phyloP scores from a whole-genome alignment of 768 basidiomycete species.

The Amanita exitialis region DNA sequence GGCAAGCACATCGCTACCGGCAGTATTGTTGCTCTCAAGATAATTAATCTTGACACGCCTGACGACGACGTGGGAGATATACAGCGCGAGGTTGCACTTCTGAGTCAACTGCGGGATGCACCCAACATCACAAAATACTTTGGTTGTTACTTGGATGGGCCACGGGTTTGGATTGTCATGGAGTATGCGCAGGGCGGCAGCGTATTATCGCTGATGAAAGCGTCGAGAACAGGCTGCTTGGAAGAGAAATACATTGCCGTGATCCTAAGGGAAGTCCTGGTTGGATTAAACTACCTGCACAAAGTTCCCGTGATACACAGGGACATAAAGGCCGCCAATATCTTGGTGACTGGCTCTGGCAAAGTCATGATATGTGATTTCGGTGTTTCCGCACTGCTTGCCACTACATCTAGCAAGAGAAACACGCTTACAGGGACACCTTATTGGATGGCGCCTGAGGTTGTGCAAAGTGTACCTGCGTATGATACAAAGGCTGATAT shows the following conservation, averaged over 20 bases:
- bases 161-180: slow-evolving; percentile 99
- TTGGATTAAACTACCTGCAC: slow-evolving; percentile 84
- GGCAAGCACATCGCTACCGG: slow-evolving; percentile 79
- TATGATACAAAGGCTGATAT: slow-evolving; percentile 98
- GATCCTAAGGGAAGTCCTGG: slow-evolving; percentile 83
- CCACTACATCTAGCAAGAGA: slow-evolving; percentile 78
- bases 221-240: slow-evolving; percentile 58
- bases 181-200: slow-evolving; percentile 95
- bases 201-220: slow-evolving; percentile 88
- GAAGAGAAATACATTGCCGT: slow-evolving; percentile 87
- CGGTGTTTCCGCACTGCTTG: slow-evolving; percentile 90
- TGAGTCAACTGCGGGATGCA: slow-evolving; percentile 82
- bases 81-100: slow-evolving; percentile 88
- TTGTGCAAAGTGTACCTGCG: slow-evolving; percentile 77
- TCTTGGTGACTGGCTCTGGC: slow-evolving; percentile 80
- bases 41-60: slow-evolving; percentile 94
- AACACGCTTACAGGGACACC: slow-evolving; percentile 96
- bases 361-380: slow-evolving; percentile 98
- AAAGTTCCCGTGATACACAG: slow-evolving; percentile 92
- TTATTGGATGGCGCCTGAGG: slow-evolving; percentile 99
- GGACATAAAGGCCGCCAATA: slow-evolving; percentile 96
- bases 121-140: slow-evolving; percentile 92
- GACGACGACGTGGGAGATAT: slow-evolving; percentile 97
- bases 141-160: slow-evolving; percentile 92
- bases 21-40: slow-evolving; percentile 91